Conservation (phyloP, 177 flowering plant genomes). For the Vitis hybrid region DNA sequence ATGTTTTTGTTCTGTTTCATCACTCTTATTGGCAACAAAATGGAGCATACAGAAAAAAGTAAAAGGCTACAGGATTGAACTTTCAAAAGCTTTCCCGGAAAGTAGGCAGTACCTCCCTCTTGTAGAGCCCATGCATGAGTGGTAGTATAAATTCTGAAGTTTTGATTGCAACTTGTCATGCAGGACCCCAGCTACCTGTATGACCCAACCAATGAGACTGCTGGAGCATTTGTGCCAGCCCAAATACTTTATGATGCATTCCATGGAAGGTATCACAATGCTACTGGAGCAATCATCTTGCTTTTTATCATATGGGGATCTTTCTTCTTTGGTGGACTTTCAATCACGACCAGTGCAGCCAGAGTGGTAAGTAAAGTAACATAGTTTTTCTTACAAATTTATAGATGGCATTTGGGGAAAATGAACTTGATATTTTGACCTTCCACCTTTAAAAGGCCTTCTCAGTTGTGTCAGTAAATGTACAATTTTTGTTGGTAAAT, state of each 20-base stretch:
- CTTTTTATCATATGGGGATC: conserved; percentile 69
- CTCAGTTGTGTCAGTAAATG: background rate
- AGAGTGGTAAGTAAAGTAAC: conserved; percentile 50
- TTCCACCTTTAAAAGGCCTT: background rate
- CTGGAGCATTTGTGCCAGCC: conserved; percentile 64
- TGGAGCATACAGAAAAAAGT: too few relatives aligned
- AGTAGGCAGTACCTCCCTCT: too few relatives aligned
- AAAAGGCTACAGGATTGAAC: too few relatives aligned
- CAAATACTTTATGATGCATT: conserved; percentile 77
- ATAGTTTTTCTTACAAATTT: background rate
- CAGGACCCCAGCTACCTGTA: conserved; percentile 60
- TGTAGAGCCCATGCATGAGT: background rate
- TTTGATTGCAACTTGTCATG: background rate
- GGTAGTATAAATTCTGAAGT: background rate
- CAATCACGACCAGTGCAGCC: conserved; percentile 67
- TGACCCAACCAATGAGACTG: conserved; percentile 62
- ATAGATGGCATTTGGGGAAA: background rate
- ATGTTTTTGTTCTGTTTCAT: too few relatives aligned
- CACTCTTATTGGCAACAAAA: too few relatives aligned
- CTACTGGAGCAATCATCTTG: conserved; percentile 57
- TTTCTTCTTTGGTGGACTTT: conserved; percentile 72
- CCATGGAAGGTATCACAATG: conserved; percentile 54
- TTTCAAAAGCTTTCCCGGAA: too few relatives aligned
- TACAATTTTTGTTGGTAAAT: background rate
- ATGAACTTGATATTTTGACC: background rate